These are phyloP conservation scores for Diplodia seriata DNA, from an alignment of 2,329 filamentous ascomycete genomes.

Conservation along the genomic window DNA sequence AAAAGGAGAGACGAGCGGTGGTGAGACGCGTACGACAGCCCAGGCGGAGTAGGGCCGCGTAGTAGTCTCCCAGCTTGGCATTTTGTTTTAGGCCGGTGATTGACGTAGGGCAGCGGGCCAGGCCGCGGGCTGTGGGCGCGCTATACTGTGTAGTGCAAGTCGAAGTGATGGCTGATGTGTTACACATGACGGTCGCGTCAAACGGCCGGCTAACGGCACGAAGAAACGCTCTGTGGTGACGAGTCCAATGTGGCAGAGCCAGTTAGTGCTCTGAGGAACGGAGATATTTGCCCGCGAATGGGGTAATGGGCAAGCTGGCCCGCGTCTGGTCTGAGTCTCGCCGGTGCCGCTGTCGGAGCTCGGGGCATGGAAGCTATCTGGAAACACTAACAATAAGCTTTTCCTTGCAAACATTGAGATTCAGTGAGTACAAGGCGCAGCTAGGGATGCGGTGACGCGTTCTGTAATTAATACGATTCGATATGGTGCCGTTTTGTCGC, in stretches of 20 bases:
- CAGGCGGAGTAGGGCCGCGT: slow-evolving; percentile 21
- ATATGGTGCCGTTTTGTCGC: not conserved
- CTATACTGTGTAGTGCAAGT: too few relatives aligned
- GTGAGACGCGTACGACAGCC: slow-evolving; percentile 21
- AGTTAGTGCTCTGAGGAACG: not conserved
- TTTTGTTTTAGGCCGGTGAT: slow-evolving; percentile 13
- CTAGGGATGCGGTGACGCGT: not conserved
- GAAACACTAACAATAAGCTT: not conserved
- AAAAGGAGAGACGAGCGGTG: too few relatives aligned
- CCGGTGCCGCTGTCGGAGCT: not conserved
- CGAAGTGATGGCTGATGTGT: not conserved
- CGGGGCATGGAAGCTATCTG: not conserved
- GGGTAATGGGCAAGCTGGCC: not conserved
- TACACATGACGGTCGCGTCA: too few relatives aligned
- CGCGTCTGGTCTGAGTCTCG: not conserved
- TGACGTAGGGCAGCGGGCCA: slow-evolving; percentile 8
- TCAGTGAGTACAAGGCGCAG: not conserved
- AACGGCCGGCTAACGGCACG: too few relatives aligned
- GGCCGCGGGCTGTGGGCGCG: not conserved
- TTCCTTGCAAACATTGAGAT: not conserved
- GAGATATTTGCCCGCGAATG: not conserved
- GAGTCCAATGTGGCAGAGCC: not conserved
- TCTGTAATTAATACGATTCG: not conserved
- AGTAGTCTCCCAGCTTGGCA: not conserved
- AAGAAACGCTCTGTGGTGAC: not conserved